Evolutionary conservation across 2,329 filamentous ascomycete species (phyloP).

Genomic region (Trichoderma pleuroti): DNA sequence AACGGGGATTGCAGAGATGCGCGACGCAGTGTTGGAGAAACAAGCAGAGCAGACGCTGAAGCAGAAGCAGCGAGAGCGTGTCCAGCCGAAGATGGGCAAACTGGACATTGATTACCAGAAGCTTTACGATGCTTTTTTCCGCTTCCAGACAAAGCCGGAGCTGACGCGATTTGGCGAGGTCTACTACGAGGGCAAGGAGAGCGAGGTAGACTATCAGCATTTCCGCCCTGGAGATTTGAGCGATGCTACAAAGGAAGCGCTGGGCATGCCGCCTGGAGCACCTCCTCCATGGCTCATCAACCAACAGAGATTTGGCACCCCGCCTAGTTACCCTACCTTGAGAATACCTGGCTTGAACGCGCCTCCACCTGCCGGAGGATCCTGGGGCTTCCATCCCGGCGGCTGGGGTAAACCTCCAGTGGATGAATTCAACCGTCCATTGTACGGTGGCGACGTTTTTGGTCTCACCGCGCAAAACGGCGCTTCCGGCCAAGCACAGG

Average conservation of each 20-base stretch:
- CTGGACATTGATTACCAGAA: conserved; percentile 98
- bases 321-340: conserved; percentile 90
- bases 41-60: conserved; percentile 88
- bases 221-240: conserved; percentile 86
- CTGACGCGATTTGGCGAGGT: conserved; percentile 94
- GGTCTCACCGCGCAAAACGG: conserved; percentile 59
- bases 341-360: conserved; percentile 94
- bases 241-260: conserved; percentile 83
- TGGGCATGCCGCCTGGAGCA: conserved; percentile 88
- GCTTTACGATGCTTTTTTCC: conserved; percentile 97
- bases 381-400: conserved; percentile 93
- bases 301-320: conserved; percentile 88
- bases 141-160: conserved; percentile 93
- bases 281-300: conserved; percentile 97
- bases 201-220: conserved; percentile 89
- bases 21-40: conserved; percentile 92
- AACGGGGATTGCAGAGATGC: conserved; percentile 97
- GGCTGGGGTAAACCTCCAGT: conserved; percentile 95
- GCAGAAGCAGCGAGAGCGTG: conserved; percentile 91
- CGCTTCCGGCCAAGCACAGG: conserved; percentile 36
- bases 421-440: conserved; percentile 84
- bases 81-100: conserved; percentile 93
- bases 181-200: conserved; percentile 99
- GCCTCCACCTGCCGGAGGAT: conserved; percentile 80
- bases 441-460: conserved; percentile 94